Evolutionary conservation across 2,329 filamentous ascomycete genomes (phyloP).

Genomic region (Hypoxylon sp.): DNA sequence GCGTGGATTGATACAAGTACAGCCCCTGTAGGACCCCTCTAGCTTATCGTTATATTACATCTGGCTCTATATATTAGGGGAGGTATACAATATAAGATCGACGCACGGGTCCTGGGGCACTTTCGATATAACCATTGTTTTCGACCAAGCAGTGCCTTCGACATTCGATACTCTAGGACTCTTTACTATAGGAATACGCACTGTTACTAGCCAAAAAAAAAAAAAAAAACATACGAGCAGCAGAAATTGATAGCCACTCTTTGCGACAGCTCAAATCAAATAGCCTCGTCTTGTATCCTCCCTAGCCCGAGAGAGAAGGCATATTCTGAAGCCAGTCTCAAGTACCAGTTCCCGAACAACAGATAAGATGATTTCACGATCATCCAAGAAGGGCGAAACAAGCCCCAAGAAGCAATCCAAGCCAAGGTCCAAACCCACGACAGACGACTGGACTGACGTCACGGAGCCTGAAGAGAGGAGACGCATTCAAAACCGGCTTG

Average conservation of each 20-base stretch:
- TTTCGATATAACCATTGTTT: conserved; percentile 8
- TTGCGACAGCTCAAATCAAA: conserved; percentile 37
- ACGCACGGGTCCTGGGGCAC: background rate
- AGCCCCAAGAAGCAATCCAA: conserved; percentile 55
- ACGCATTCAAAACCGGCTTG: conserved; percentile 82
- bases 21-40: conserved; percentile 14
- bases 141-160: conserved; percentile 9
- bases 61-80: conserved; percentile 20
- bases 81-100: conserved; percentile 9
- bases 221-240: background rate
- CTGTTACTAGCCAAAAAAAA: conserved; percentile 14
- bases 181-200: conserved; percentile 4
- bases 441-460: conserved; percentile 78
- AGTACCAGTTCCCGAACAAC: conserved; percentile 34
- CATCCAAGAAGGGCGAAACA: conserved; percentile 57
- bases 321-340: conserved; percentile 7
- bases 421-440: conserved; percentile 58
- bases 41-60: conserved; percentile 6
- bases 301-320: conserved; percentile 17
- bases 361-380: conserved; percentile 47
- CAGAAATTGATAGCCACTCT: background rate
- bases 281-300: conserved; percentile 36
- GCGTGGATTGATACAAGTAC: conserved; percentile 14
- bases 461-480: conserved; percentile 79
- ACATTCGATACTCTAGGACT: background rate